Evolutionary conservation across 1,139 yeast genomes (phyloP).

Genomic region (Saccharomyces pastorianus): DNA sequence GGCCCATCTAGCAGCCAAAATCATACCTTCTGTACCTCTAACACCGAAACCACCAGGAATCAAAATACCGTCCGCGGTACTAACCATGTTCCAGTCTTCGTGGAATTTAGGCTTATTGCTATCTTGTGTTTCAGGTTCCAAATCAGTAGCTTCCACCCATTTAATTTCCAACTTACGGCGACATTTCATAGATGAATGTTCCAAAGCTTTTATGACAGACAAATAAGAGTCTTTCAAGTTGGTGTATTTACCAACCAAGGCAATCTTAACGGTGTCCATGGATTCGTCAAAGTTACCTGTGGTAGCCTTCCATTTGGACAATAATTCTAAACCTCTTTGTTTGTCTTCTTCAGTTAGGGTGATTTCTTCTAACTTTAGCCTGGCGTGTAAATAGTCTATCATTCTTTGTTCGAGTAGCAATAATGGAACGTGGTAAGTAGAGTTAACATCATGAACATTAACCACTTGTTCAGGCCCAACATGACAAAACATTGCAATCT

Average conservation of each 20-base stretch:
- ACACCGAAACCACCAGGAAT: conserved; percentile 98
- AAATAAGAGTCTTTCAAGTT: conserved; percentile 90
- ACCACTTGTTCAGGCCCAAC: conserved; percentile 96
- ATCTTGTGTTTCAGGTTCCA: conserved; percentile 64
- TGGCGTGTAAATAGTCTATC: conserved; percentile 62
- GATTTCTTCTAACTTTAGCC: conserved; percentile 54
- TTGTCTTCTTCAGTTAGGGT: conserved; percentile 46
- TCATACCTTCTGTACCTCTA: conserved; percentile 98
- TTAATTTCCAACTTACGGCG: conserved; percentile 73
- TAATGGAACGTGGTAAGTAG: conserved; percentile 95
- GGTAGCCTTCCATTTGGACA: conserved; percentile 71
- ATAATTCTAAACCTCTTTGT: conserved; percentile 57
- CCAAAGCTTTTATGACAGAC: conserved; percentile 90
- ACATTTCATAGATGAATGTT: conserved; percentile 90
- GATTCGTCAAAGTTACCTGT: conserved; percentile 75
- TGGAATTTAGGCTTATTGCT: conserved; percentile 71
- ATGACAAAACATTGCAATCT: conserved; percentile 98
- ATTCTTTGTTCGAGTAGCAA: conserved; percentile 80
- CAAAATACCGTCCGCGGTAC: conserved; percentile 92
- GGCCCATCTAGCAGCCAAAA: conserved; percentile 94
- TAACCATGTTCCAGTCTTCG: conserved; percentile 90
- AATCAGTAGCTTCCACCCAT: conserved; percentile 93
- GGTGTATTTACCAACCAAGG: conserved; percentile 95
- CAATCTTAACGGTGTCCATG: conserved; percentile 82
- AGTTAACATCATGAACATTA: conserved; percentile 93